Conservation (phyloP, 139 green algal species). For the Micractinium sp. region DNA sequence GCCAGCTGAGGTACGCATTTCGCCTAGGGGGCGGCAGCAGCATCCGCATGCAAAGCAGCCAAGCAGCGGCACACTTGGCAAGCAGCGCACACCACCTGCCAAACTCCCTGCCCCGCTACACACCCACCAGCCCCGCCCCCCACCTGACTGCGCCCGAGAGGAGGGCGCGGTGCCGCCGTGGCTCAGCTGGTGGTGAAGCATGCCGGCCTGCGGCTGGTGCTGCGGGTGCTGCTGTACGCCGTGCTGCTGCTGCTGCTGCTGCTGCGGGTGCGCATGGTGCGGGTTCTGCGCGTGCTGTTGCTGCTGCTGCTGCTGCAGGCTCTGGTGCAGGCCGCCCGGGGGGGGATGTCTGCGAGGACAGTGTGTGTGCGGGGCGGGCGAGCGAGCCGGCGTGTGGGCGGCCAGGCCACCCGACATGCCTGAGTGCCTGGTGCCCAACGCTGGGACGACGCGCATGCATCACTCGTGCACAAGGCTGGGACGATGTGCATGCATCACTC, state of each 20-base stretch:
- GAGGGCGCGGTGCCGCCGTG: constrained; percentile 18
- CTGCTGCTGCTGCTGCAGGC: constrained; percentile 30
- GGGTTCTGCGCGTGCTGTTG: constrained; percentile 5
- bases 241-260: not conserved
- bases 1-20: too few species aligned
- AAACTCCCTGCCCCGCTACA: not conserved
- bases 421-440: too few species aligned
- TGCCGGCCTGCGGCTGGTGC: not conserved
- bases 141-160: constrained; percentile 22
- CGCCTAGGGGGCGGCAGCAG: too few species aligned
- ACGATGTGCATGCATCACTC: too few species aligned
- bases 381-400: too few species aligned
- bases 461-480: too few species aligned
- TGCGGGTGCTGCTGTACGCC: not conserved
- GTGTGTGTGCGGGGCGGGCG: too few species aligned
- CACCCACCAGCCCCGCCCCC: too few species aligned
- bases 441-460: too few species aligned
- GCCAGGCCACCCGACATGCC: too few species aligned
- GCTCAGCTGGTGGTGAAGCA: constrained; percentile 6
- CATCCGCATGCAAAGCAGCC: too few species aligned
- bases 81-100: not conserved
- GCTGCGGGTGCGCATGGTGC: not conserved
- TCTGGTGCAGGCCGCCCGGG: constrained; percentile 23
- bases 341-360: not conserved
- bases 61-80: not conserved